phyloP scores from a whole-genome alignment of 192 early-diverging fungal genomes.

The Geranomyces michiganensis region DNA sequence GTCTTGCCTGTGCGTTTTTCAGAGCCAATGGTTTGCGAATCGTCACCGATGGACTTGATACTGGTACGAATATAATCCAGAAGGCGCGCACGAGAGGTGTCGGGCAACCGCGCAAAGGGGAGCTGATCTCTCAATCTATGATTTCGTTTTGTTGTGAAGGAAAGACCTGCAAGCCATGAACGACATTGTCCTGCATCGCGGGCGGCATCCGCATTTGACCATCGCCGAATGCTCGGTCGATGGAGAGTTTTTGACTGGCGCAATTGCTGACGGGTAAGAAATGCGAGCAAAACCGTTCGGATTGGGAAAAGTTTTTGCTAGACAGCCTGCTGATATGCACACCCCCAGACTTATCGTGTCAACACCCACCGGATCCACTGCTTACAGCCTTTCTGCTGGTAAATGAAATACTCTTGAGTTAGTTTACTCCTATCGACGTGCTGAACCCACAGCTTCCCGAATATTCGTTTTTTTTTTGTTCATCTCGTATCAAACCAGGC shows the following conservation, averaged over 20 bases:
- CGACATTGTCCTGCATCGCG: constrained; percentile 86
- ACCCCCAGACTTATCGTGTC: constrained; percentile 66
- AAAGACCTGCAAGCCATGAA: constrained; percentile 70
- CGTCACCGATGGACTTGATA: constrained; percentile 8
- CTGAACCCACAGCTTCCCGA: neutral
- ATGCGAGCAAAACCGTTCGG: neutral
- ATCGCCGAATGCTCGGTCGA: constrained; percentile 81
- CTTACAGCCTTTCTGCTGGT: constrained; percentile 80
- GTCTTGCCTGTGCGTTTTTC: constrained; percentile 54
- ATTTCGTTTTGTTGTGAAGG: constrained; percentile 36
- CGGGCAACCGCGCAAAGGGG: neutral
- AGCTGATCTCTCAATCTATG: constrained; percentile 11
- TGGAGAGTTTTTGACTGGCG: constrained; percentile 80
- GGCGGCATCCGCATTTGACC: constrained; percentile 80
- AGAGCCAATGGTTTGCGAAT: neutral
- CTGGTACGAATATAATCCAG: neutral
- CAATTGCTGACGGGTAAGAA: constrained; percentile 60
- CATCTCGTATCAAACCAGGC: constrained; percentile 58
- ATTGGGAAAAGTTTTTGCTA: neutral
- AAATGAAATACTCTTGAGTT: no score
- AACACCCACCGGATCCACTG: constrained; percentile 91
- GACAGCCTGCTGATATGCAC: neutral
- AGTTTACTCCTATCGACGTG: no score
- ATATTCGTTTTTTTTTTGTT: neutral
- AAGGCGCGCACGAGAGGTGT: neutral